Evolutionary conservation across 306 rosid species (phyloP), one percentile per base, ranked within the genome.

Genomic region (Aeschynomene evenia): DNA sequence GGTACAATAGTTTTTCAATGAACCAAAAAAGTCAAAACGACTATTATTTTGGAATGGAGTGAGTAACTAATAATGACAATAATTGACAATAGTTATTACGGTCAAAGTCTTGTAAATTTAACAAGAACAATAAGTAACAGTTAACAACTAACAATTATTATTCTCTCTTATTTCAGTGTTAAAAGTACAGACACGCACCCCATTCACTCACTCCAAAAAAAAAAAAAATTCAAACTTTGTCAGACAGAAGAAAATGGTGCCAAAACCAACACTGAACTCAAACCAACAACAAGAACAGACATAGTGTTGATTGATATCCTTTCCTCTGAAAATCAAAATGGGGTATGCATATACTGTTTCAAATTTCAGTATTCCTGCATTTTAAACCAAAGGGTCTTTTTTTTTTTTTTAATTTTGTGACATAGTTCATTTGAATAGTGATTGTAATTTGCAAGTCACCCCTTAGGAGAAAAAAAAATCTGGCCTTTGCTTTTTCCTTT

Each of bases 201-300:
- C 46, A 50, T 61, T 43, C 77, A n/a, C 60, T 63, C 10, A 19
- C n/a, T n/a, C n/a, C n/a, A n/a, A n/a, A n/a, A n/a, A n/a, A n/a
- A n/a, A n/a, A n/a, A 37, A 67, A 48, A 54, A 58, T 74, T 68
- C 72, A 65, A 51, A 74, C 74, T 73, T 50, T 78, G 81, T 63
- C 80, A 73, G 72, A 36, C 56, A 53, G 18, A 20, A 68, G 33
- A 48, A 33, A 12, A 48, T 48, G 64, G 40, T 73, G 62, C 56
- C 63, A 80, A 58, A 51, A 57, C 42, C 53, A 34, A 14, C 66
- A 61, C 49, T 37, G 64, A 29, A 61, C 20, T 31, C 48, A 43
- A 23, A 48, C 63, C 62, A 18, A 22, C 14, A 26, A n/a, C n/a
- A n/a, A n/a, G n/a, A n/a, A n/a, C n/a, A n/a, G n/a, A n/a, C n/a